Evolutionary conservation across 345 rosid genomes (phyloP).

Genomic region (Arabidopsis suecica): DNA sequence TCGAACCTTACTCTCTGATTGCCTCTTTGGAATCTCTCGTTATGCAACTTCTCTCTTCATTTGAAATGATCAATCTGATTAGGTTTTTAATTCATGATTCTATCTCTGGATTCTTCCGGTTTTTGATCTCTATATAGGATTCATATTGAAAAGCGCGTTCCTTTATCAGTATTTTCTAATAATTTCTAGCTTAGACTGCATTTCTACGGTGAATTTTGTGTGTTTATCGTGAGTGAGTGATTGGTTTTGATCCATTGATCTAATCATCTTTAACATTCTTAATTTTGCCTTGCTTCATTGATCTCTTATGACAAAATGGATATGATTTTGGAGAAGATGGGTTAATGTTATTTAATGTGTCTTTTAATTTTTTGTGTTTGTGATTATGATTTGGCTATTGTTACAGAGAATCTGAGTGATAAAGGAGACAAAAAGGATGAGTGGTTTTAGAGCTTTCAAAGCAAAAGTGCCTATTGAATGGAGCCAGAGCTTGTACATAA

Average conservation of each 20-base stretch:
- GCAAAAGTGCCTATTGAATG: constrained; percentile 65
- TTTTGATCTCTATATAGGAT: neutral
- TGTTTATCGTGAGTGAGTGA: neutral
- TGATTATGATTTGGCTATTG: constrained; percentile 13
- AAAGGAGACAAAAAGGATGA: constrained; percentile 47
- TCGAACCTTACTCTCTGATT: neutral
- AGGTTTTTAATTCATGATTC: neutral
- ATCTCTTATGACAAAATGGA: neutral
- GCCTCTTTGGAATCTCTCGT: neutral
- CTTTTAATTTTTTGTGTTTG: neutral
- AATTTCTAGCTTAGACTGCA: no score
- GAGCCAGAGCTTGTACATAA: constrained; percentile 72
- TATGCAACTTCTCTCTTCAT: neutral
- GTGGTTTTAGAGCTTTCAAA: constrained; percentile 82
- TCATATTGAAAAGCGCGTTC: neutral
- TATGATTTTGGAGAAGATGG: neutral
- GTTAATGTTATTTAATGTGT: neutral
- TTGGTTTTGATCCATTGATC: constrained; percentile 3
- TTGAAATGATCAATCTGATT: constrained; percentile 28
- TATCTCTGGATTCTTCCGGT: neutral
- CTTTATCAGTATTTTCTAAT: no score
- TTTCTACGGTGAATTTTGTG: neutral
- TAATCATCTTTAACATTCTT: neutral
- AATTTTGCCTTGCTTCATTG: neutral
- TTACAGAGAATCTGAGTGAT: constrained; percentile 21